A percentile compares a stretch with the other conserved stretches of the same genome.
Conservation (phyloP, 768 basidiomycete species). For the Boletus reticuloceps region DNA sequence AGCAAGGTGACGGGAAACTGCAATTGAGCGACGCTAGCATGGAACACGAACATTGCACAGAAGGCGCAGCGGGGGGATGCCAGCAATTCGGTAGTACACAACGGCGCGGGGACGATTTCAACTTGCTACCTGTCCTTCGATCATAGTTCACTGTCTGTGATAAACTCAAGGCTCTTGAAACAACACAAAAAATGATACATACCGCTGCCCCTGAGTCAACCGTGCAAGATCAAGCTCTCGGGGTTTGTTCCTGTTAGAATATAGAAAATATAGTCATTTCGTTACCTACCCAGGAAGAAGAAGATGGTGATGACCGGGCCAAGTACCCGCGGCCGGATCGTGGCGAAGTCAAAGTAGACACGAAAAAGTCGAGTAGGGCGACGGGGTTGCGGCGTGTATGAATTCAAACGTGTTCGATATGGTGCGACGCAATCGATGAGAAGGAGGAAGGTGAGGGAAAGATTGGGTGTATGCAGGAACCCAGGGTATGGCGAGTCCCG, state of each 20-base stretch:
- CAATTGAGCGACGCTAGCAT: not conserved
- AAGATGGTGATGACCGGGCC: not conserved
- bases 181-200: no score
- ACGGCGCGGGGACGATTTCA: no score
- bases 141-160: no score
- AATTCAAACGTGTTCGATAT: not conserved
- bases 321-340: not conserved
- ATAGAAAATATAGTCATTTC: no score
- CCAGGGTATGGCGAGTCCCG: not conserved
- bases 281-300: not conserved
- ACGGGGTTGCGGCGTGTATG: not conserved
- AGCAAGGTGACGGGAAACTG: no score
- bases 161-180: no score
- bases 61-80: not conserved
- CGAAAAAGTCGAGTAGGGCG: not conserved
- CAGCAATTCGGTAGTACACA: not conserved
- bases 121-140: no score
- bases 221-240: no score
- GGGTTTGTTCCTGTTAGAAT: no score
- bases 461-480: not conserved
- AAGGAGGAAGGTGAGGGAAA: not conserved
- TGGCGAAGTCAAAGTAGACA: not conserved
- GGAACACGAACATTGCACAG: not conserved
- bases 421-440: not conserved
- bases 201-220: no score